phyloP scores from a whole-genome alignment of 2,329 filamentous ascomycete genomes.

The Colletotrichum spinosum region DNA sequence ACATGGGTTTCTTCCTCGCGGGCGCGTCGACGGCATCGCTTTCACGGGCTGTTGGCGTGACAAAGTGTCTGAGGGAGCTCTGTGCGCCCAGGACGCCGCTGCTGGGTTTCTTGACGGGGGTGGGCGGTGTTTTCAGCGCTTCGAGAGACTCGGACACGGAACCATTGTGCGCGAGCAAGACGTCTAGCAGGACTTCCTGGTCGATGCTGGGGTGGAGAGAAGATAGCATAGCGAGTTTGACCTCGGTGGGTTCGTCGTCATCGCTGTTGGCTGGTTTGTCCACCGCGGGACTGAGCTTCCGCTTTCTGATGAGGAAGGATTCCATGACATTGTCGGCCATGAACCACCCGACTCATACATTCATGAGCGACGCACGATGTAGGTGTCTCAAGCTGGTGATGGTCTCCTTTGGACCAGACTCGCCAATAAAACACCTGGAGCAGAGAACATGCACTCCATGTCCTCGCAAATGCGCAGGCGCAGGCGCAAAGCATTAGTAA shows the following conservation, averaged over 20 bases:
- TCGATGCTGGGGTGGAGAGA: slow-evolving; percentile 77
- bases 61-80: slow-evolving; percentile 70
- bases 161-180: slow-evolving; percentile 82
- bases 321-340: slow-evolving; percentile 59
- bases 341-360: neutral
- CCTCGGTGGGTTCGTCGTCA: slow-evolving; percentile 84
- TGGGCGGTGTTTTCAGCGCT: slow-evolving; percentile 56
- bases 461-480: neutral
- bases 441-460: neutral
- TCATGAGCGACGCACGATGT: neutral
- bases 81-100: slow-evolving; percentile 64
- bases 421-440: neutral
- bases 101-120: slow-evolving; percentile 48
- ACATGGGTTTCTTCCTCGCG: slow-evolving; percentile 65
- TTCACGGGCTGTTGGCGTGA: slow-evolving; percentile 37
- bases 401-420: neutral
- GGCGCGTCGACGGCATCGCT: slow-evolving; percentile 27
- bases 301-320: slow-evolving; percentile 66
- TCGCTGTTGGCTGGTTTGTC: slow-evolving; percentile 39
- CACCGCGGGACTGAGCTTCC: slow-evolving; percentile 51
- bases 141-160: slow-evolving; percentile 75
- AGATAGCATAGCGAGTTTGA: slow-evolving; percentile 86
- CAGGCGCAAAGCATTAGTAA: slow-evolving; percentile 3
- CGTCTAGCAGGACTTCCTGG: slow-evolving; percentile 79
- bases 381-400: neutral